Evolutionary conservation across 2,329 filamentous ascomycete genomes (phyloP).

Genomic region (Claviceps quebecensis): DNA sequence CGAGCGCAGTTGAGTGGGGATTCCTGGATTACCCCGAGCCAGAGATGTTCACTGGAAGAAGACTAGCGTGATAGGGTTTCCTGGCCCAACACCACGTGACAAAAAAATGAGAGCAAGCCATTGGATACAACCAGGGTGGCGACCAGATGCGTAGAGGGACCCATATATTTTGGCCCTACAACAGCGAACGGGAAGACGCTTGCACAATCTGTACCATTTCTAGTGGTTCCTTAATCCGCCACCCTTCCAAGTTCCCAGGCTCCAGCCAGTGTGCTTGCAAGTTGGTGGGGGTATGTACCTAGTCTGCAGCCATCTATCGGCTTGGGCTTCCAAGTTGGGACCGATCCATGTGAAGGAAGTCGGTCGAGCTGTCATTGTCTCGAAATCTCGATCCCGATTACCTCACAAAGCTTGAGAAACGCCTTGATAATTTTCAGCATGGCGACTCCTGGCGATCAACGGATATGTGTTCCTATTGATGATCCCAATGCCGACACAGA

Average conservation of each 20-base stretch:
- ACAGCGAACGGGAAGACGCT: conserved; percentile 4
- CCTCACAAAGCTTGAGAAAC: neutral
- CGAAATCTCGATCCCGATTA: neutral
- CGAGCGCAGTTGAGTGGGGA: conserved; percentile 24
- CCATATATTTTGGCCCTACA: conserved; percentile 6
- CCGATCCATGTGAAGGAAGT: too few relatives aligned
- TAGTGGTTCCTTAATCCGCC: neutral
- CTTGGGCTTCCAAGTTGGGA: neutral
- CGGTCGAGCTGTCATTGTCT: neutral
- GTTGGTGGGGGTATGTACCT: neutral
- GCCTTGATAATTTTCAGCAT: conserved; percentile 22
- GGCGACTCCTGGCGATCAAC: conserved; percentile 48
- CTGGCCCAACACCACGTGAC: conserved; percentile 24
- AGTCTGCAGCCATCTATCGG: neutral
- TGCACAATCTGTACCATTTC: conserved; percentile 4
- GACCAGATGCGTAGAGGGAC: neutral
- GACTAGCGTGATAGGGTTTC: conserved; percentile 26
- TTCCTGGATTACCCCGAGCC: conserved; percentile 20
- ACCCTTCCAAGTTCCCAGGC: neutral
- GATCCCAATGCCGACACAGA: conserved; percentile 96
- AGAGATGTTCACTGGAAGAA: conserved; percentile 22
- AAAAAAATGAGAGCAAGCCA: neutral
- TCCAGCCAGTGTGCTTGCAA: neutral
- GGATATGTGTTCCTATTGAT: conserved; percentile 72
- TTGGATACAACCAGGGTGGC: conserved; percentile 7